Evolutionary conservation across 2,329 filamentous ascomycete genomes (phyloP).

Genomic region (Aspergillus sp.): DNA sequence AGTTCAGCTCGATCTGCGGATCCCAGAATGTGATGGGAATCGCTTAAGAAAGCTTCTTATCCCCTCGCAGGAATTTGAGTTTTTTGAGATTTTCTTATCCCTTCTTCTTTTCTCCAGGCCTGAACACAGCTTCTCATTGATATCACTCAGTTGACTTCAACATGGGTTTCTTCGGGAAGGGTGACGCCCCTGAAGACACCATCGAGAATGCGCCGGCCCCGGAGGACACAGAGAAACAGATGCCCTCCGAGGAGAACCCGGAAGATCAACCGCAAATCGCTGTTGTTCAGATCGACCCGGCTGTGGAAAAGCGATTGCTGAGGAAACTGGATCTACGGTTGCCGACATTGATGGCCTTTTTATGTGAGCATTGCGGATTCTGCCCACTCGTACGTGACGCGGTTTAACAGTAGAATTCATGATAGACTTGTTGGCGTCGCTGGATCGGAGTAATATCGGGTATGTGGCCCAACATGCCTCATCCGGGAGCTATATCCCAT

Average conservation of each 20-base stretch:
- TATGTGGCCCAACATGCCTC: conserved; percentile 11
- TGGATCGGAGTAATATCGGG: conserved; percentile 47
- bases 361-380: conserved; percentile 24
- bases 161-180: conserved; percentile 8
- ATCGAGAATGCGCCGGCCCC: conserved; percentile 13
- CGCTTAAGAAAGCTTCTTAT: too few species aligned
- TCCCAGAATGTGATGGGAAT: too few species aligned
- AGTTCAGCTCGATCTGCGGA: too few species aligned
- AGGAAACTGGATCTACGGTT: conserved; percentile 31
- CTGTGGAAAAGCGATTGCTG: conserved; percentile 27
- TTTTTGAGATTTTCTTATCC: too few species aligned
- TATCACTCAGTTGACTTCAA: not conserved
- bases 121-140: not conserved
- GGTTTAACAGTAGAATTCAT: not conserved
- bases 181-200: conserved; percentile 11
- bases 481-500: not conserved
- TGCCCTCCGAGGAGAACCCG: conserved; percentile 15
- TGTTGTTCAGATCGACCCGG: conserved; percentile 22
- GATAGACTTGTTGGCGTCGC: conserved; percentile 40
- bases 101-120: too few species aligned
- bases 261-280: conserved; percentile 7
- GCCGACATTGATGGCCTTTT: conserved; percentile 28
- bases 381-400: too few species aligned
- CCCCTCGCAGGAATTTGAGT: too few species aligned
- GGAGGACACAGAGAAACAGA: conserved; percentile 21